These are phyloP conservation scores for Fibroporia radiculosa DNA, from an alignment of 768 basidiomycete species.

Conservation along the genomic window DNA sequence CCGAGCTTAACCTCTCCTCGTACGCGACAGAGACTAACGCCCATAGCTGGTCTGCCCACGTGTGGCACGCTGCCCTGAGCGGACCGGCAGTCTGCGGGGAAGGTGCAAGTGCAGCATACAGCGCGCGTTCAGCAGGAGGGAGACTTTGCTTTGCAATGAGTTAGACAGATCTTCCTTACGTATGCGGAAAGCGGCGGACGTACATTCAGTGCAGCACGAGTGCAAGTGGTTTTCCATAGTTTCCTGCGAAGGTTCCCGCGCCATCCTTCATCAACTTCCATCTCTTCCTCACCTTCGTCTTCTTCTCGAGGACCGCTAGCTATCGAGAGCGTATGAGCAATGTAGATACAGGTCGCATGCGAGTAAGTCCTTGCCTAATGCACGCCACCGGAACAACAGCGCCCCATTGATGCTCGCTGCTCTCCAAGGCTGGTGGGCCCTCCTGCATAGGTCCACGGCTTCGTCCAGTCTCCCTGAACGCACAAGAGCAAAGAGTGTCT, in stretches of 20 bases:
- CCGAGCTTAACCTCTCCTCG: conserved; percentile 66
- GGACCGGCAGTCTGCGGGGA: conserved; percentile 56
- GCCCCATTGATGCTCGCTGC: conserved; percentile 86
- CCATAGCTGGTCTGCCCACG: conserved; percentile 98
- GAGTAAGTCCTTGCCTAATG: conserved; percentile 48
- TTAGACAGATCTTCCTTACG: neutral
- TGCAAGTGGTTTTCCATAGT: conserved; percentile 86
- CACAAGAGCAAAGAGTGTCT: conserved; percentile 74
- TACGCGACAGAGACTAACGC: conserved; percentile 75
- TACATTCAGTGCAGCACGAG: conserved; percentile 71
- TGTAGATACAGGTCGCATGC: neutral
- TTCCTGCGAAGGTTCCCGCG: conserved; percentile 70
- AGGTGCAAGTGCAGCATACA: conserved; percentile 83
- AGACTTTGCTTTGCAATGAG: conserved; percentile 38
- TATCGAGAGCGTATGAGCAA: conserved; percentile 7
- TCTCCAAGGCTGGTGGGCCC: conserved; percentile 86
- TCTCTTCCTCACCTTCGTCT: conserved; percentile 37
- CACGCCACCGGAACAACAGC: conserved; percentile 66
- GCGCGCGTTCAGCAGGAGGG: conserved; percentile 66
- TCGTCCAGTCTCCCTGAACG: conserved; percentile 82
- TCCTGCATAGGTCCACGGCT: conserved; percentile 74
- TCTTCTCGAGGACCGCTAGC: conserved; percentile 45
- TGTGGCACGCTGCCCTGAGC: conserved; percentile 68
- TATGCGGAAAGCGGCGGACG: conserved; percentile 18
- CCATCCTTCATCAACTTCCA: conserved; percentile 41